Evolutionary conservation across 2,329 filamentous ascomycete species (phyloP), one percentile per base, ranked within the genome.

Genomic region (Dactylellina drechsleri): DNA sequence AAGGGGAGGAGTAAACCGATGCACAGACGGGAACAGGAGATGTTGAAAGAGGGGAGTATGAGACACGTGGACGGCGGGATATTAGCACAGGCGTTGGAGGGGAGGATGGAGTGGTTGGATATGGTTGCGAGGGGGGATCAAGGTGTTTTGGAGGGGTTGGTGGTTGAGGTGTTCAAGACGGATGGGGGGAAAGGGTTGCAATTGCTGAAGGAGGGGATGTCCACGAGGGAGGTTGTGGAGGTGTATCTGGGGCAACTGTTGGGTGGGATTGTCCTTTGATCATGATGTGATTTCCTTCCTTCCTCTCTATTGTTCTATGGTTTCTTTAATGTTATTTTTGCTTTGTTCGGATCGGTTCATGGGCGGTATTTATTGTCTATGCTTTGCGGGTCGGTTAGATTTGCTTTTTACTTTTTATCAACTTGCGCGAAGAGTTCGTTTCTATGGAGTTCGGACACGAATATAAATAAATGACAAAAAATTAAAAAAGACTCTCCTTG

Each of bases 191-290:
- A 36, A 36, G n/a, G 50, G 4, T 66, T 23, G 23, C 23, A 16
- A 52, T 59, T 1, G 23, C 2, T 23, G 23, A 20, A n/a, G 16
- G 45, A 36, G 13, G 57, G 43, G 16, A 53, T 59, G 53, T 41
- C 53, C 12, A 59, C 31, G 10, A 40, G 10, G 40, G 31, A 59
- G 6, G 57, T 67, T 1, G 57, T 57, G n/a, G 41, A 67, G 52
- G 49, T 43, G 62, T 74, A 74, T 59, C 45, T 74, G 62, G 26
- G 26, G 16, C 56, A 45, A 43, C 15, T 74, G 28, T 16, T 74
- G 0, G 58, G 47, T 10, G 57, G 28, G 41, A 62, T 74, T 41
- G 68, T 74, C 18, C 57, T 74, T 23, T 74, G 52, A 70, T 56
- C 12, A 15, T 23, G 52, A 64, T 47, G 7, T 52, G 40, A 8